Percentiles rank a stretch among this genome's conserved stretches.
Evolutionary conservation across 306 rosid species (phyloP).

Genomic region (Mimosa pudica): DNA sequence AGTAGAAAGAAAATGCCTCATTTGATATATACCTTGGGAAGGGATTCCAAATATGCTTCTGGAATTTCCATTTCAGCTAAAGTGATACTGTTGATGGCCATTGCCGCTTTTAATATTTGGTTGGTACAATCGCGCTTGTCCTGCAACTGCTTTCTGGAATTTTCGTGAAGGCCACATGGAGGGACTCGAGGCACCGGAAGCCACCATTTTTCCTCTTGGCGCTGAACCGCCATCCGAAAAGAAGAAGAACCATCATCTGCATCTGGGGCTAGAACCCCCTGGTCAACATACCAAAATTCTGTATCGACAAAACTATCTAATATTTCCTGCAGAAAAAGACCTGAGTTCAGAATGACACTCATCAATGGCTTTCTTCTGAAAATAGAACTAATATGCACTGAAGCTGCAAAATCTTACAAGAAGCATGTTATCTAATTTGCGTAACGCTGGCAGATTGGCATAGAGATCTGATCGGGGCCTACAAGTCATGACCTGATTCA

Average conservation of each 20-base stretch:
- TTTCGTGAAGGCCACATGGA: conserved; percentile 75
- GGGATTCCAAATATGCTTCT: conserved; percentile 80
- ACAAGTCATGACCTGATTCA: conserved; percentile 88
- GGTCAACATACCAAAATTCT: conserved; percentile 96
- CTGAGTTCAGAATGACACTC: conserved; percentile 31
- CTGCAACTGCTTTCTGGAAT: conserved; percentile 75
- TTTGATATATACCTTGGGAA: conserved; percentile 73
- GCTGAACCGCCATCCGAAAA: conserved; percentile 70
- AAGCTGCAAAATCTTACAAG: conserved; percentile 62
- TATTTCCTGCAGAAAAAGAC: conserved; percentile 63
- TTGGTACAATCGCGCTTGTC: conserved; percentile 89
- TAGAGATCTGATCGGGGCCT: conserved; percentile 91
- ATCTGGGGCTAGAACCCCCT: conserved; percentile 81
- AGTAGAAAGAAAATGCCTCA: background rate
- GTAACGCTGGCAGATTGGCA: conserved; percentile 88
- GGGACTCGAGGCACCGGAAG: conserved; percentile 94
- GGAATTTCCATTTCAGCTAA: conserved; percentile 91
- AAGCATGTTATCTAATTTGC: conserved; percentile 95
- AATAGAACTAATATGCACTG: background rate
- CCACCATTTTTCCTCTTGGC: conserved; percentile 99
- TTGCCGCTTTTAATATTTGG: conserved; percentile 90
- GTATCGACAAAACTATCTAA: conserved; percentile 67
- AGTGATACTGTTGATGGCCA: conserved; percentile 84
- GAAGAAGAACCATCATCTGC: conserved; percentile 75
- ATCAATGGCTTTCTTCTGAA: conserved; percentile 12